Percentiles rank a stretch among this genome's conserved stretches.
Evolutionary conservation across 2,329 filamentous ascomycete genomes (phyloP).

Genomic region (Fusarium sarcochroum): DNA sequence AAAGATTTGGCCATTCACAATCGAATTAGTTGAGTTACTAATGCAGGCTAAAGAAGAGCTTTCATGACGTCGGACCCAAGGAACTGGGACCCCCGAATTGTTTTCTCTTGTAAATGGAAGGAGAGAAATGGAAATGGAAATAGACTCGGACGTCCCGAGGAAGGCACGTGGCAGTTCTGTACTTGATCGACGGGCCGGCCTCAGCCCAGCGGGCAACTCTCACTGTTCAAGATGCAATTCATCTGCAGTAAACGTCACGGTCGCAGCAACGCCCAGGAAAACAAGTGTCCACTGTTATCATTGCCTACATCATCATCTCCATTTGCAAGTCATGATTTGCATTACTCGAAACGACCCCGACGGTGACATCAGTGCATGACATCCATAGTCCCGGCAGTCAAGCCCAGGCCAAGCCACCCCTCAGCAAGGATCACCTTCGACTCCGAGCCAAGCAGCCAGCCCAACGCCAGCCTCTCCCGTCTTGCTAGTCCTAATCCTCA

Average conservation of each 20-base stretch:
- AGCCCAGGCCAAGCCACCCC: conserved; percentile 6
- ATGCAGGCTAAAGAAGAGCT: conserved; percentile 6
- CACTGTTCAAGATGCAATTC: neutral
- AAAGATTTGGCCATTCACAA: neutral
- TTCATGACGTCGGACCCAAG: conserved; percentile 13
- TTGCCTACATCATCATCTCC: conserved; percentile 3
- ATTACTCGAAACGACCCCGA: conserved; percentile 5
- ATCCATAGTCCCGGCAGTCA: conserved; percentile 20
- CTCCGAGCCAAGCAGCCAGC: neutral
- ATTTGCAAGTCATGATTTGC: conserved; percentile 26
- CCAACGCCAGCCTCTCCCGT: conserved; percentile 38
- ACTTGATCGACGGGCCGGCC: conserved; percentile 7
- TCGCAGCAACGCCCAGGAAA: conserved; percentile 1
- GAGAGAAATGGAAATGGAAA: conserved; percentile 13
- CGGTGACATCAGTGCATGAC: conserved; percentile 28
- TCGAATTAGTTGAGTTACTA: neutral
- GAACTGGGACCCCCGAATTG: neutral
- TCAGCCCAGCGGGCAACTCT: conserved; percentile 23
- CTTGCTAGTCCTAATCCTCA: conserved; percentile 11
- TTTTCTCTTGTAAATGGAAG: conserved; percentile 8
- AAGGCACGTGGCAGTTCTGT: conserved; percentile 37
- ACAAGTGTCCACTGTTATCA: conserved; percentile 13
- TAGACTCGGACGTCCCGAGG: conserved; percentile 21
- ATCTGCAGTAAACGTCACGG: neutral
- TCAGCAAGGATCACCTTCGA: conserved; percentile 20